Percentiles rank a stretch among this genome's conserved stretches.
Conservation (phyloP, 345 rosid species). For the Salix koriyanagi region DNA sequence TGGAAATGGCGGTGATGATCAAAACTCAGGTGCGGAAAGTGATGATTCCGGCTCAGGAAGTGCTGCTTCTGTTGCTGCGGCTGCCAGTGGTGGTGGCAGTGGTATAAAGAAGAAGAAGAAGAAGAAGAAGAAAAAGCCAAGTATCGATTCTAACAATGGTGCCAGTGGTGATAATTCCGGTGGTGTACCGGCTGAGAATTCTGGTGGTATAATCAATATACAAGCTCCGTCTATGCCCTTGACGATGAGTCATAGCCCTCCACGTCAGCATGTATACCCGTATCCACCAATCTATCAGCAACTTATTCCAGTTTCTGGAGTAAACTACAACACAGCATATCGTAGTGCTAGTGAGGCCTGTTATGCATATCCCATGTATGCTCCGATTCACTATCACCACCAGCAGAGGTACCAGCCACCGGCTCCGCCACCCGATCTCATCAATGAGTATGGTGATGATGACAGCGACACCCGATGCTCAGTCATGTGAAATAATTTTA, state of each 20-base stretch:
- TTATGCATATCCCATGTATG: conserved; percentile 28
- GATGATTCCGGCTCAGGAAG: conserved; percentile 1
- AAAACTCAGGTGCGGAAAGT: conserved; percentile 13
- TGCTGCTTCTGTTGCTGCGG: not conserved
- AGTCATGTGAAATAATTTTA: conserved; percentile 32
- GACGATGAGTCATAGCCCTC: conserved; percentile 26
- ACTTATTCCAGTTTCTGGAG: conserved; percentile 39
- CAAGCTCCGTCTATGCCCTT: conserved; percentile 17
- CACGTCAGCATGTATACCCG: conserved; percentile 28
- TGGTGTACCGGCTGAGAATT: not conserved
- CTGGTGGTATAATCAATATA: too few species aligned
- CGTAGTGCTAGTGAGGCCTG: conserved; percentile 30
- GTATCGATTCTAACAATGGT: conserved; percentile 8
- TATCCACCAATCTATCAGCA: conserved; percentile 24
- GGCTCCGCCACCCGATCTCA: conserved; percentile 32
- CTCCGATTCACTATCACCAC: conserved; percentile 11
- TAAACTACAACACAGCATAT: conserved; percentile 48
- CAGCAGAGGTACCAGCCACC: conserved; percentile 19
- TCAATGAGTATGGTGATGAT: conserved; percentile 12
- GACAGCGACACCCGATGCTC: conserved; percentile 37
- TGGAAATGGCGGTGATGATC: conserved; percentile 9
- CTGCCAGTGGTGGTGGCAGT: not conserved
- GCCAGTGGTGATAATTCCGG: conserved; percentile 16
- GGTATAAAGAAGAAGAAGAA: conserved; percentile 39
- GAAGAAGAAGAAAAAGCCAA: conserved; percentile 36